Conservation (phyloP, 352 stramenopile species). For the Thalassiosira ordinaria region DNA sequence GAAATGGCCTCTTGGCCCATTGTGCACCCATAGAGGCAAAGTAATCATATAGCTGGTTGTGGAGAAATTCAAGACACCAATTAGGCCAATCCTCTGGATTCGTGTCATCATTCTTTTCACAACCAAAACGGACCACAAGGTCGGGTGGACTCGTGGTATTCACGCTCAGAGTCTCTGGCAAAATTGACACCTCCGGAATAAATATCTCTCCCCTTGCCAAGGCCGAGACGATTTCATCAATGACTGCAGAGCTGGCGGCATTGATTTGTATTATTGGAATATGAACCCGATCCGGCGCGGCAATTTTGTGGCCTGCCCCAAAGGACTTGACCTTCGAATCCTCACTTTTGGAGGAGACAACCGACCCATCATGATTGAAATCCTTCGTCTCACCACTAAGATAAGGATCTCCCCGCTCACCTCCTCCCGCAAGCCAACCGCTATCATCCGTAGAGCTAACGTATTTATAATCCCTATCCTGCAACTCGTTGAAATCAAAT, state of each 20-base stretch:
- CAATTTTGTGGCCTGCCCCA: slow-evolving; percentile 58
- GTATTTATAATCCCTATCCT: slow-evolving; percentile 87
- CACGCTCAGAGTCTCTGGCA: slow-evolving; percentile 79
- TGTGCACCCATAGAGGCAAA: slow-evolving; percentile 72
- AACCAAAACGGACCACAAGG: slow-evolving; percentile 82
- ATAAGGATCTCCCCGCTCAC: slow-evolving; percentile 63
- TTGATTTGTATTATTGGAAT: slow-evolving; percentile 87
- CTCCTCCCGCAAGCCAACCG: slow-evolving; percentile 83
- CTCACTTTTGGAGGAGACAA: slow-evolving; percentile 27
- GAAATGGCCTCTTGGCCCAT: slow-evolving; percentile 82
- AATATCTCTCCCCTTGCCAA: slow-evolving; percentile 83
- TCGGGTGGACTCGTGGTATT: slow-evolving; percentile 77
- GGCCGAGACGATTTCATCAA: slow-evolving; percentile 76
- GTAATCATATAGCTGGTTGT: slow-evolving; percentile 87
- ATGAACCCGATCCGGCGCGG: slow-evolving; percentile 76
- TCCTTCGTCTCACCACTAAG: slow-evolving; percentile 2
- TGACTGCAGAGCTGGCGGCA: slow-evolving; percentile 51
- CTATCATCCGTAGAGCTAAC: slow-evolving; percentile 78
- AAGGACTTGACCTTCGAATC: slow-evolving; percentile 19
- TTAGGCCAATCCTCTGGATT: slow-evolving; percentile 85
- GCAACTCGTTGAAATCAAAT: slow-evolving; percentile 87
- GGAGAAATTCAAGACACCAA: slow-evolving; percentile 86
- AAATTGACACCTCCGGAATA: slow-evolving; percentile 82
- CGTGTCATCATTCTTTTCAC: slow-evolving; percentile 84
- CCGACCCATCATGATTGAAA: slow-evolving; percentile 2